A percentile compares a stretch with the other conserved stretches of the same genome.
phyloP scores from a whole-genome alignment of 441 rosid species.

The Cnidoscolus chayamansa region DNA sequence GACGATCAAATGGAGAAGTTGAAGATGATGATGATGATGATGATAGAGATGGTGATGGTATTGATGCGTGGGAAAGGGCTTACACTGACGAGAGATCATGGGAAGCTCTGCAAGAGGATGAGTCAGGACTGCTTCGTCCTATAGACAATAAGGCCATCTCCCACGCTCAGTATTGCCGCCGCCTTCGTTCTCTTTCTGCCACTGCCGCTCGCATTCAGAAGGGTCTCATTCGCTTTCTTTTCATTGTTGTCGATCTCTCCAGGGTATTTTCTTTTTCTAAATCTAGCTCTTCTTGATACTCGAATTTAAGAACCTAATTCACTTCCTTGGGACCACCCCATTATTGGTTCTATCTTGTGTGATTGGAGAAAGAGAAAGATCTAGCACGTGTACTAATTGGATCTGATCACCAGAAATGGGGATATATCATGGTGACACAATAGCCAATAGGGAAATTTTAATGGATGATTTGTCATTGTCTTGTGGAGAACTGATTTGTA shows the following conservation, averaged over 20 bases:
- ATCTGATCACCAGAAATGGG: no score
- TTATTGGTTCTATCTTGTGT: no score
- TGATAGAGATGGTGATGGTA: conserved; percentile 43
- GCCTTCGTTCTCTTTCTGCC: conserved; percentile 50
- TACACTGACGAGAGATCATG: conserved; percentile 85
- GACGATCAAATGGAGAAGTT: conserved; percentile 37
- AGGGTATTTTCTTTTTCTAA: conserved; percentile 35
- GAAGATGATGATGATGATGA: conserved; percentile 50
- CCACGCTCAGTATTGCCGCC: conserved; percentile 79
- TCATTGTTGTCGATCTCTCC: conserved; percentile 79
- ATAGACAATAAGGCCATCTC: conserved; percentile 62
- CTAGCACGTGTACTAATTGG: no score
- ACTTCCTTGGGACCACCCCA: no score
- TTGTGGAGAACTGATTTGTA: no score
- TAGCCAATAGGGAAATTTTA: no score
- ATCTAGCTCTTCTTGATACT: background rate
- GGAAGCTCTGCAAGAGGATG: conserved; percentile 92
- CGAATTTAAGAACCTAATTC: background rate
- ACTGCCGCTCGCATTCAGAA: conserved; percentile 72
- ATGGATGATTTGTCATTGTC: no score
- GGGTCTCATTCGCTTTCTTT: conserved; percentile 87
- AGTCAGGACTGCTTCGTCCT: conserved; percentile 78
- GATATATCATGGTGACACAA: no score
- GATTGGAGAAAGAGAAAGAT: no score
- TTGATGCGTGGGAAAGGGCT: conserved; percentile 75